Percentiles rank a stretch among this genome's conserved stretches.
These are phyloP conservation scores for Suhomyces canberraensis DNA, from an alignment of 805 yeast genomes.

Conservation along the genomic window DNA sequence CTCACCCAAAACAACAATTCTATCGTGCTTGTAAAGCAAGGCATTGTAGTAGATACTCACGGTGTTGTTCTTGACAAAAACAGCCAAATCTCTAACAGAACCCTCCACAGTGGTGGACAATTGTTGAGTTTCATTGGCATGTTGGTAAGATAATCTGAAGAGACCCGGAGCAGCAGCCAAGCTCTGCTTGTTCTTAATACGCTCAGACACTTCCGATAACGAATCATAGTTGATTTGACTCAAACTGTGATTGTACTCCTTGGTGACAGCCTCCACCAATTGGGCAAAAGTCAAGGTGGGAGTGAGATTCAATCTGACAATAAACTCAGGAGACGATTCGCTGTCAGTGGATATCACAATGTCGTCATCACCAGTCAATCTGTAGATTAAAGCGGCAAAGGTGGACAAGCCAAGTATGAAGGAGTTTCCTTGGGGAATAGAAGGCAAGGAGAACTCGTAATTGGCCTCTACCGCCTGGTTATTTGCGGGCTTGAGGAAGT, in stretches of 20 bases:
- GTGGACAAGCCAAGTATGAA: conserved; percentile 61
- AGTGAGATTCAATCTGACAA: conserved; percentile 60
- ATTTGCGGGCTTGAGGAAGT: conserved; percentile 72
- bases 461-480: conserved; percentile 66
- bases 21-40: conserved; percentile 63
- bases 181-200: conserved; percentile 47
- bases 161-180: conserved; percentile 60
- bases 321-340: conserved; percentile 42
- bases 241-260: conserved; percentile 34
- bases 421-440: conserved; percentile 5
- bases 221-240: conserved; percentile 40
- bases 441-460: conserved; percentile 27
- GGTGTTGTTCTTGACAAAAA: conserved; percentile 39
- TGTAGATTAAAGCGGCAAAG: conserved; percentile 65
- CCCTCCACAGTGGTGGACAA: conserved; percentile 49
- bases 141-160: conserved; percentile 59
- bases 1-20: conserved; percentile 68
- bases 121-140: conserved; percentile 36
- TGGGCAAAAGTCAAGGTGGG: conserved; percentile 54
- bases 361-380: conserved; percentile 93
- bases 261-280: conserved; percentile 44
- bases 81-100: conserved; percentile 61
- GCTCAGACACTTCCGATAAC: conserved; percentile 54
- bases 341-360: conserved; percentile 77
- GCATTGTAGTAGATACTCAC: conserved; percentile 64